Base-by-base conservation (phyloP, 1,284 basidiomycete species). In the Entoloma clypeatum region DNA sequence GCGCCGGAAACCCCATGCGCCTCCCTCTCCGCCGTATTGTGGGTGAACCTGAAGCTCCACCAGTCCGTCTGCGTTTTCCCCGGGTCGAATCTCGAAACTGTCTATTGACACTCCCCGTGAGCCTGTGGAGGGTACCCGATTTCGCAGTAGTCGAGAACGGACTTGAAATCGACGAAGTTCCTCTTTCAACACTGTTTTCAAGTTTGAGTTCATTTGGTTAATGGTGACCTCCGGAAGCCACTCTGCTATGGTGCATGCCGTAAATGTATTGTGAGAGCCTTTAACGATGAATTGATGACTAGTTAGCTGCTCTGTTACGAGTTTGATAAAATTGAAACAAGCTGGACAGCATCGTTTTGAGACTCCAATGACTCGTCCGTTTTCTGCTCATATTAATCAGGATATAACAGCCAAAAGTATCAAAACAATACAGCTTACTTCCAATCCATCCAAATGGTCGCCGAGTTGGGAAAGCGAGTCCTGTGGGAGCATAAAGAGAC, bases 291-390 rank as follows among this genome's bases (percentile, higher is more conserved):
- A 47, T 39, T 10, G 27, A 6, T 11, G 18, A n/a, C n/a, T n/a
- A n/a, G n/a, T n/a, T 14, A 13, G 22, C n/a, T 23, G 17, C 17
- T 40, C 27, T 14, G 16, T 19, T 37, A 43, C 22, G n/a, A 31
- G 24, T 18, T 13, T 14, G 14, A 47, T 36, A 16, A 44, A 27
- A 37, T 17, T 14, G 22, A 14, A 7, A 36, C 45, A 47, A 19
- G n/a, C n/a, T n/a, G 26, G 45, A 27, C 45, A n/a, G 35, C 45
- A 43, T 21, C 21, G 36, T 35, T 39, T 42, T 10, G 34, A 42
- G 14, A 41, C 29, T 29, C 44, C 44, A 26, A 46, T 39, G 7
- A 42, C 33, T 18, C 5, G 28, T 39, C 44, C 39, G 39, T 8
- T 31, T 22, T 26, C 44, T 46, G 34, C 18, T 29, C 27, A 18